These are phyloP conservation scores for Yarrowia alimentaria DNA, from an alignment of 805 yeast species.

Conservation along the genomic window DNA sequence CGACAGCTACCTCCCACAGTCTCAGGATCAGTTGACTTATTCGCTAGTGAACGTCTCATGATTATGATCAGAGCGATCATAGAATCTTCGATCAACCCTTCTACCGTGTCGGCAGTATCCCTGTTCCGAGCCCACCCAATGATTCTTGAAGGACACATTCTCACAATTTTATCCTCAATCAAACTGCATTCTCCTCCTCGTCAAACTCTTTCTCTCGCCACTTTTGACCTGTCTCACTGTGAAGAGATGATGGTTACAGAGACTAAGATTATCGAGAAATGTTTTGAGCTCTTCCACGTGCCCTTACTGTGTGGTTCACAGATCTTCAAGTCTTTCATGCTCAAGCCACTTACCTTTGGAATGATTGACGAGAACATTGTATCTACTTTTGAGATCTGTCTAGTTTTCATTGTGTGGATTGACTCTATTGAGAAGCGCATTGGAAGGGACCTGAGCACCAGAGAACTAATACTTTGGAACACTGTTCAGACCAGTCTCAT, in stretches of 20 bases:
- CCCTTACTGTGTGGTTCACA: constrained; percentile 35
- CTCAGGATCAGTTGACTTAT: constrained; percentile 11
- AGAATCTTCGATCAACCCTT: constrained; percentile 20
- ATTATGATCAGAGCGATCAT: constrained; percentile 24
- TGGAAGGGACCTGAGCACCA: constrained; percentile 26
- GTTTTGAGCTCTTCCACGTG: constrained; percentile 35
- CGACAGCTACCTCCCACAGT: constrained; percentile 21
- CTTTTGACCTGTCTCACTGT: constrained; percentile 11
- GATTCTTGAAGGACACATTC: constrained; percentile 30
- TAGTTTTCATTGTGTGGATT: constrained; percentile 37
- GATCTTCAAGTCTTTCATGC: constrained; percentile 33
- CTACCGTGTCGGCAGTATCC: constrained; percentile 14
- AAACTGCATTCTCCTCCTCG: constrained; percentile 25
- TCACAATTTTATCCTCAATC: constrained; percentile 29
- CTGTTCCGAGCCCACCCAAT: constrained; percentile 32
- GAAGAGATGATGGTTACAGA: constrained; percentile 27
- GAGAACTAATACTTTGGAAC: constrained; percentile 31
- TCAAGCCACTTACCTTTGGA: constrained; percentile 33
- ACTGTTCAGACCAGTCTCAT: constrained; percentile 33
- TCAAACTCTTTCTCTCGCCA: constrained; percentile 15
- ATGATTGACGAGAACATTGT: constrained; percentile 33
- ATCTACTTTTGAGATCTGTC: constrained; percentile 34
- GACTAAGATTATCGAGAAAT: constrained; percentile 32
- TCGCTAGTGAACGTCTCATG: constrained; percentile 23
- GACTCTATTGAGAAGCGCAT: constrained; percentile 34